A percentile compares a stretch with the other conserved stretches of the same genome.
These are phyloP conservation scores for Hypomyces perniciosus DNA, from an alignment of 2,329 filamentous ascomycete genomes.

Conservation along the genomic window DNA sequence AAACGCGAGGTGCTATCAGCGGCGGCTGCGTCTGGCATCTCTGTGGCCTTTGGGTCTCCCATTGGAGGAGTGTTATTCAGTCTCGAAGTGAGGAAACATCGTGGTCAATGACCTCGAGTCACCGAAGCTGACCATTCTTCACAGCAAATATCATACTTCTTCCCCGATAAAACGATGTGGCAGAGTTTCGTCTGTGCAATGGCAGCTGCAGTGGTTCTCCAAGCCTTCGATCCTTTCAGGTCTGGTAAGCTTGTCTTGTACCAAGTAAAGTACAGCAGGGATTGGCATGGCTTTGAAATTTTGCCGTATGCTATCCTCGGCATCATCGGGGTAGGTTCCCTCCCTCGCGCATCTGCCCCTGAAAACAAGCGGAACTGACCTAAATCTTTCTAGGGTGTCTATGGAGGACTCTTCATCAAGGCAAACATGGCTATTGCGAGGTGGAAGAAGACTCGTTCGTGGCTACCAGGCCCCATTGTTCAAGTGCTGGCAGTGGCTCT, in stretches of 20 bases:
- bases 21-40: constrained; percentile 86
- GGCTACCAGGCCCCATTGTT: constrained; percentile 65
- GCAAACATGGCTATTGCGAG: constrained; percentile 80
- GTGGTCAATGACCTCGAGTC: neutral
- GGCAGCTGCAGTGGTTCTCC: constrained; percentile 91
- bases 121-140: neutral
- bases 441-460: constrained; percentile 65
- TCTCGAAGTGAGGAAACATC: constrained; percentile 57
- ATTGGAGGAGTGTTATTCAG: constrained; percentile 94
- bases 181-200: constrained; percentile 98
- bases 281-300: constrained; percentile 93
- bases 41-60: constrained; percentile 87
- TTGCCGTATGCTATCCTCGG: constrained; percentile 82
- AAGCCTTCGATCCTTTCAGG: constrained; percentile 88
- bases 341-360: neutral
- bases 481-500: constrained; percentile 78
- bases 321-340: constrained; percentile 59
- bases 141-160: constrained; percentile 93
- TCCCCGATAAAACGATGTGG: constrained; percentile 99
- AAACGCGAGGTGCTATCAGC: constrained; percentile 92
- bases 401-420: constrained; percentile 91
- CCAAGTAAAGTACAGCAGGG: constrained; percentile 85
- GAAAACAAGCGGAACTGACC: constrained; percentile 10
- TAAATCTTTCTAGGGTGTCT: constrained; percentile 58
- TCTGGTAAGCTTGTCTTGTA: constrained; percentile 94